Evolutionary conservation across 1,284 basidiomycete species (phyloP).

Genomic region (Tilletia horrida): DNA sequence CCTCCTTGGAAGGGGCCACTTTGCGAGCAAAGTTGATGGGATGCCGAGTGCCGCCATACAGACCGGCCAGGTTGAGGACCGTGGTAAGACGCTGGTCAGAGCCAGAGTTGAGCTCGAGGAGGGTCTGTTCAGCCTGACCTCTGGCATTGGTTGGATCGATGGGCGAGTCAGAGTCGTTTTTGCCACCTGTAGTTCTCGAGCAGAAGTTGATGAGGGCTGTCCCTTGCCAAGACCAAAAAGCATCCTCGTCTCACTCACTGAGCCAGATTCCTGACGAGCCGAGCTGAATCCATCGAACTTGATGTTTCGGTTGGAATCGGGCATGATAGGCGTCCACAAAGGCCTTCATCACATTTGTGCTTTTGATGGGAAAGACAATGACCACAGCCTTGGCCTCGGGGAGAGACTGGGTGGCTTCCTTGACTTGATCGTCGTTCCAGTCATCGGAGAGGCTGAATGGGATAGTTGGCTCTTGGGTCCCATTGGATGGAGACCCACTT

Average conservation of each 20-base stretch:
- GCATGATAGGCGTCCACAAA: conserved; percentile 32
- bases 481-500: not conserved
- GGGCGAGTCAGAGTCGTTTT: conserved; percentile 28
- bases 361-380: conserved; percentile 61
- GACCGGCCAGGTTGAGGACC: conserved; percentile 40
- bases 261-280: conserved; percentile 46
- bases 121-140: conserved; percentile 29
- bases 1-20: conserved; percentile 34
- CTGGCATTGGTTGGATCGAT: conserved; percentile 29
- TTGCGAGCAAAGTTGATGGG: conserved; percentile 34
- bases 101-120: conserved; percentile 27
- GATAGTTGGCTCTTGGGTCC: conserved; percentile 27
- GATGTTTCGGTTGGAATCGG: conserved; percentile 25
- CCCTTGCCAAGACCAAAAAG: too few species aligned
- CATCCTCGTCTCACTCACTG: too few species aligned
- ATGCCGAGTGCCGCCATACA: conserved; percentile 40
- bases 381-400: conserved; percentile 64
- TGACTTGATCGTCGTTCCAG: conserved; percentile 20
- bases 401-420: conserved; percentile 57
- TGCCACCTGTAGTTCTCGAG: conserved; percentile 15
- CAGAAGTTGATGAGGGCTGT: too few species aligned
- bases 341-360: conserved; percentile 28
- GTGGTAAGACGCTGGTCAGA: conserved; percentile 23
- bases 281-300: conserved; percentile 41
- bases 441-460: conserved; percentile 55